phyloP scores from a whole-genome alignment of 2,329 filamentous ascomycete species.

The Chrysoporthe deuterocubensis region DNA sequence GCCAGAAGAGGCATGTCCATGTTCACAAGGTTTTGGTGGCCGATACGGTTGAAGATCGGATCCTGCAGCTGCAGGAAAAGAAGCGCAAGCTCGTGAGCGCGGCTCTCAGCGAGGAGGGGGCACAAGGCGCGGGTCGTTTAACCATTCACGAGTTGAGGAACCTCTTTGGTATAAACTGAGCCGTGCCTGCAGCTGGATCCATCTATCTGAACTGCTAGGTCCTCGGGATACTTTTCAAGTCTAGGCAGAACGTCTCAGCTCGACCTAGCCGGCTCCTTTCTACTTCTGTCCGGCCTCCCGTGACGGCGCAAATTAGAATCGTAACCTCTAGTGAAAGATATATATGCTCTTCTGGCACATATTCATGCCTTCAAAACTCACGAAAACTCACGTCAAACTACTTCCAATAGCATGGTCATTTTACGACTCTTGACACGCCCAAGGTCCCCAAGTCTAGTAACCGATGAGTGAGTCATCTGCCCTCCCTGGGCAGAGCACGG shows the following conservation, averaged over 20 bases:
- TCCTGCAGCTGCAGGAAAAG: constrained; percentile 75
- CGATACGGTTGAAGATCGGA: constrained; percentile 82
- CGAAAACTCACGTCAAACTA: too few relatives aligned
- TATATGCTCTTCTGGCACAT: too few relatives aligned
- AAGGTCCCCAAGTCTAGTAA: too few relatives aligned
- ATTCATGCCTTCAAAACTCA: too few relatives aligned
- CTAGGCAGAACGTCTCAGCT: too few relatives aligned
- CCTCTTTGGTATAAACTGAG: constrained; percentile 13
- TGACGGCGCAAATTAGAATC: too few relatives aligned
- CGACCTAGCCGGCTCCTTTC: too few relatives aligned
- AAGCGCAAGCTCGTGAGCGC: constrained; percentile 76
- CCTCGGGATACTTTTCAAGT: background rate
- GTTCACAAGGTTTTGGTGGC: constrained; percentile 77
- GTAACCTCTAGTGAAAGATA: too few relatives aligned
- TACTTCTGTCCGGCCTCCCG: too few relatives aligned
- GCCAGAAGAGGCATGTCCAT: constrained; percentile 70
- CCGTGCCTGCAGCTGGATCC: background rate
- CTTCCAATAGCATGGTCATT: too few relatives aligned
- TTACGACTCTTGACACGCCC: too few relatives aligned
- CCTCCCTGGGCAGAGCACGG: background rate
- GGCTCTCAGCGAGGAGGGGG: constrained; percentile 69
- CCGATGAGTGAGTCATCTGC: background rate
- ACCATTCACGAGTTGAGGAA: constrained; percentile 2
- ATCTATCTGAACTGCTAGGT: background rate
- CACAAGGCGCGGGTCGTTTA: constrained; percentile 8